These are phyloP conservation scores for Diaporthe citrichinensis DNA, from an alignment of 2,329 filamentous ascomycete genomes.

Conservation along the genomic window DNA sequence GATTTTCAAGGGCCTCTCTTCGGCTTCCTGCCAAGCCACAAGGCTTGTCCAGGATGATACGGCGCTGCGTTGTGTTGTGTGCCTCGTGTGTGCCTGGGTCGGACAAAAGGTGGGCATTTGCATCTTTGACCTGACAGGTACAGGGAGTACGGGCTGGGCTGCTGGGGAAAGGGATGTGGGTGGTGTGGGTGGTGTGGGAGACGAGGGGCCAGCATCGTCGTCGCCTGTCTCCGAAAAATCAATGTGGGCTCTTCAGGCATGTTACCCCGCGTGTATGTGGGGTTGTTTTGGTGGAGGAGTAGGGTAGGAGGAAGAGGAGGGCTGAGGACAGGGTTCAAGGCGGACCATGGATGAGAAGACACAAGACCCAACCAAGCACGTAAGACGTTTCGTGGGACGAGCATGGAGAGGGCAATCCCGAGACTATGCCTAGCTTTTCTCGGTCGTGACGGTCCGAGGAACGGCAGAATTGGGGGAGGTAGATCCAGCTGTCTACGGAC, in stretches of 20 bases:
- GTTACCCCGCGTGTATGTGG: slow-evolving; percentile 35
- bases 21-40: slow-evolving; percentile 19
- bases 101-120: not conserved
- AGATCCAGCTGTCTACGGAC: slow-evolving; percentile 22
- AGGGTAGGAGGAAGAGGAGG: not conserved
- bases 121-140: not conserved
- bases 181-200: not conserved
- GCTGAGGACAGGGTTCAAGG: not conserved
- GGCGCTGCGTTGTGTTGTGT: not conserved
- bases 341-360: slow-evolving; percentile 5
- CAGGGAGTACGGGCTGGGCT: not conserved
- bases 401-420: slow-evolving; percentile 11
- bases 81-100: not conserved
- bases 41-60: slow-evolving; percentile 3
- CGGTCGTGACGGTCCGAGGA: slow-evolving; percentile 68
- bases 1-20: not conserved
- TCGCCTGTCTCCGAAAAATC: slow-evolving; percentile 1
- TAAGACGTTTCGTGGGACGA: slow-evolving; percentile 23
- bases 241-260: slow-evolving; percentile 5
- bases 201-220: not conserved
- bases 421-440: slow-evolving; percentile 54
- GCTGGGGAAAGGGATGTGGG: not conserved
- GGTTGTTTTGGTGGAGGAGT: not conserved
- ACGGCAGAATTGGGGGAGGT: slow-evolving; percentile 56
- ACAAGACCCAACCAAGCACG: slow-evolving; percentile 20